Percentiles rank a stretch among this genome's conserved stretches.
phyloP scores from a whole-genome alignment of 208 protist species.

The Wallacemonas rigidus region DNA sequence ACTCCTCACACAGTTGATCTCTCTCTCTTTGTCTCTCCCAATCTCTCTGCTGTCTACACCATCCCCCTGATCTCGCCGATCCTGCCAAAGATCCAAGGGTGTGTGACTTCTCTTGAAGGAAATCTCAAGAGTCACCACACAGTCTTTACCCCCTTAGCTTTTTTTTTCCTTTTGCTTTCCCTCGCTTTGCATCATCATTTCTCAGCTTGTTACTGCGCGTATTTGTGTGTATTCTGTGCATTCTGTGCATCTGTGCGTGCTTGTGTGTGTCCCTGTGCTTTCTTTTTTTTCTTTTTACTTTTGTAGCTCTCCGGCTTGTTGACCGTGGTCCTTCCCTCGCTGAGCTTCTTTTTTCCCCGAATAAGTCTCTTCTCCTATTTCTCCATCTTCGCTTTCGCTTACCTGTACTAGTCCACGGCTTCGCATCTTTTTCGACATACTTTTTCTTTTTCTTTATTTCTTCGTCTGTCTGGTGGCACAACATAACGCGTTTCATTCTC shows the following conservation, averaged over 20 bases:
- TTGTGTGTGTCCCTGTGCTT: background rate
- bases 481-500: background rate
- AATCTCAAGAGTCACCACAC: background rate
- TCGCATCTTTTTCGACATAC: slow-evolving; percentile 3
- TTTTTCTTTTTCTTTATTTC: slow-evolving; percentile 13
- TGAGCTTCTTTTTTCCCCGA: no score
- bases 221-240: background rate
- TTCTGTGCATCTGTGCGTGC: background rate
- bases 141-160: background rate
- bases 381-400: no score
- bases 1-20: background rate
- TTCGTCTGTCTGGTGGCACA: no score
- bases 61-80: background rate
- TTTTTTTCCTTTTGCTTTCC: background rate
- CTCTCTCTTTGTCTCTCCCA: background rate
- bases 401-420: slow-evolving; percentile 1
- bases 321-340: no score
- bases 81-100: background rate
- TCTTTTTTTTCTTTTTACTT: no score
- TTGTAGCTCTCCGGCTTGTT: no score
- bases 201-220: background rate
- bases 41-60: background rate
- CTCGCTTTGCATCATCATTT: background rate
- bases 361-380: no score
- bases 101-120: slow-evolving; percentile 3